Evolutionary conservation across 2,329 filamentous ascomycete genomes (phyloP), one percentile per base, ranked within the genome.

Genomic region (Epichloe hybrida): DNA sequence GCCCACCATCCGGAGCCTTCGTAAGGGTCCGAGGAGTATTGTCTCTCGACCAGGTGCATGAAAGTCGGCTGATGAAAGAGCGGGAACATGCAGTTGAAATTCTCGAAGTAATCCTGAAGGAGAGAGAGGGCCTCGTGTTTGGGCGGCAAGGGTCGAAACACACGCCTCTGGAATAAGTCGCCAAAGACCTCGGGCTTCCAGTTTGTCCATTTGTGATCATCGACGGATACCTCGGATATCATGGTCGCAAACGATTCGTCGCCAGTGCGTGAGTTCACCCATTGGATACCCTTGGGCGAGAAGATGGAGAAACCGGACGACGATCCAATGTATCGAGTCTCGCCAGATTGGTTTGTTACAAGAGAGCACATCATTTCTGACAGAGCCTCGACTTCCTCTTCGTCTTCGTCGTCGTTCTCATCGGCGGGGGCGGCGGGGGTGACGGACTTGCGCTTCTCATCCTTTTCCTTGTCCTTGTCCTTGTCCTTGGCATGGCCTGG

Each of bases 291-390:
- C 65, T 95, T 95, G 13, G 91, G 93, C 0, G 91, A 97, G 71
- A 98, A 97, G 59, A 98, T 98, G 50, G 91, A 97, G 68, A 97
- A 97, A 3, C 93, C 93, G 2, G 93, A 98, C 0, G 91, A 97
- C 0, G 90, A 96, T 90, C 88, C 93, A 58, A 97, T 95, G 64
- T 95, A 98, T 67, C 93, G 79, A 7, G 91, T 96, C 72, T 98
- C 93, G 50, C 93, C 93, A 55, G 81, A 86, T 59, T 91, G 89
- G 63, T 95, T 97, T 1, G 91, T 97, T 34, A 98, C 90, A 35
- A 98, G 71, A 3, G 90, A 96, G 67, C 91, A 97, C 93, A 98
- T 97, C 85, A 96, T 93, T 69, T 98, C 93, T 1, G 91, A 95
- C 52, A 98, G 69, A 2, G 83, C 83, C 64, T 94, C 90, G 1